A percentile compares a stretch with the other conserved stretches of the same genome.
These are phyloP conservation scores for Thelephora aurantiotincta DNA, from an alignment of 768 basidiomycete species.

Conservation along the genomic window DNA sequence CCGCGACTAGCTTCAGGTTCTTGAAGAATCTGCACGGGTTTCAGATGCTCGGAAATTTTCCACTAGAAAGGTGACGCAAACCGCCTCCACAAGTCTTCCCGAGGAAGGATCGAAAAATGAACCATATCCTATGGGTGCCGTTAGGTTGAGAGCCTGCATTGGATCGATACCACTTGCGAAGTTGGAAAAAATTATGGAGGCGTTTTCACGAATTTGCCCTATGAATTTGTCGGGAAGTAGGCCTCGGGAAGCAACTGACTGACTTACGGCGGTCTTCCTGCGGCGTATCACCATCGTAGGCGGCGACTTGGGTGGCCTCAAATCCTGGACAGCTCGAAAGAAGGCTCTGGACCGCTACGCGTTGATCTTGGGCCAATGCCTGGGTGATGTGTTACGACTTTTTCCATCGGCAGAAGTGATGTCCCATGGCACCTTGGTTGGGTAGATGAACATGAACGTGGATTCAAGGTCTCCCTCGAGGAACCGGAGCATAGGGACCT, in stretches of 20 bases:
- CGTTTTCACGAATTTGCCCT: slow-evolving; percentile 52
- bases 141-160: slow-evolving; percentile 5
- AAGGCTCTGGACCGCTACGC: slow-evolving; percentile 51
- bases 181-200: slow-evolving; percentile 80
- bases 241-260: slow-evolving; percentile 3
- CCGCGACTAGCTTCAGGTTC: slow-evolving; percentile 62
- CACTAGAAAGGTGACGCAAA: slow-evolving; percentile 11
- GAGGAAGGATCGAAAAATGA: slow-evolving; percentile 72
- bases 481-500: slow-evolving; percentile 60
- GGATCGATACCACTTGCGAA: slow-evolving; percentile 34
- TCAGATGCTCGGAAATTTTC: slow-evolving; percentile 2
- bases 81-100: slow-evolving; percentile 77
- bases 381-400: slow-evolving; percentile 14
- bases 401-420: background rate
- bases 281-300: slow-evolving; percentile 84
- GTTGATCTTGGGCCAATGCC: slow-evolving; percentile 88
- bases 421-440: slow-evolving; percentile 50
- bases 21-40: slow-evolving; percentile 47
- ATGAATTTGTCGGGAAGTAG: background rate
- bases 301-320: slow-evolving; percentile 50
- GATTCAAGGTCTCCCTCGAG: slow-evolving; percentile 45
- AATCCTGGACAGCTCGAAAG: slow-evolving; percentile 45
- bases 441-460: slow-evolving; percentile 78
- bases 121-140: slow-evolving; percentile 51
- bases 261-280: slow-evolving; percentile 48